A percentile compares a stretch with the other conserved stretches of the same genome.
These are phyloP conservation scores for Trametes punicea DNA, from an alignment of 768 basidiomycete species.

Conservation along the genomic window DNA sequence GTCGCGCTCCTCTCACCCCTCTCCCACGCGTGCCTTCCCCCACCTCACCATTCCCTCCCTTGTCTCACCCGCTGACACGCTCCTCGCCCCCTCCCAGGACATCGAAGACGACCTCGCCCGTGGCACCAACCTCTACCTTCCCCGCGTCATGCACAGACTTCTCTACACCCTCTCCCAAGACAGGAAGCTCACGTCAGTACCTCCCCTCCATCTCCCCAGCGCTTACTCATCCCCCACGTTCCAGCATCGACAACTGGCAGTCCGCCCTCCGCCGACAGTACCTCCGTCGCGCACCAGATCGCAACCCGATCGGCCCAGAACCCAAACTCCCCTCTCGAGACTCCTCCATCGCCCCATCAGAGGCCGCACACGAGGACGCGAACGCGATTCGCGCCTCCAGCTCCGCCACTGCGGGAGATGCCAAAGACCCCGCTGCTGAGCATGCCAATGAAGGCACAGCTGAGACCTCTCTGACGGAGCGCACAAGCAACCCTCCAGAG, in stretches of 20 bases:
- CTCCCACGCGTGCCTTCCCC: slow-evolving; percentile 4
- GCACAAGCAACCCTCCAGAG: neutral
- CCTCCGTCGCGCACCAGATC: slow-evolving; percentile 62
- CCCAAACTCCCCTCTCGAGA: slow-evolving; percentile 32
- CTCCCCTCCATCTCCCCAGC: slow-evolving; percentile 13
- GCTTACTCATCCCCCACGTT: slow-evolving; percentile 18
- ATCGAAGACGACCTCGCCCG: slow-evolving; percentile 73
- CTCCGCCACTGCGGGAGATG: slow-evolving; percentile 11
- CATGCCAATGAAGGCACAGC: neutral
- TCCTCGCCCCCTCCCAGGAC: slow-evolving; percentile 45
- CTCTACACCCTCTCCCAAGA: slow-evolving; percentile 76
- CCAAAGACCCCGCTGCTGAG: slow-evolving; percentile 1
- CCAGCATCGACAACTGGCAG: slow-evolving; percentile 77
- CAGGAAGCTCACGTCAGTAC: slow-evolving; percentile 69
- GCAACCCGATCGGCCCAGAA: slow-evolving; percentile 71
- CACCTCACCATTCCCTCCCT: neutral
- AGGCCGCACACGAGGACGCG: slow-evolving; percentile 16
- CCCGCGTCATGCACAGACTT: slow-evolving; percentile 72
- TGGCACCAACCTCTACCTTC: slow-evolving; percentile 56
- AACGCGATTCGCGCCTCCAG: neutral
- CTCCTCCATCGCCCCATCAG: slow-evolving; percentile 18
- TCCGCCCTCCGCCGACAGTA: slow-evolving; percentile 74
- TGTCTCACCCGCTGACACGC: slow-evolving; percentile 11
- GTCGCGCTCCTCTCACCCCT: neutral
- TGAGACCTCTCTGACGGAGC: neutral